Conservation (phyloP, 2,329 filamentous ascomycete species). For the Talaromyces sp. region DNA sequence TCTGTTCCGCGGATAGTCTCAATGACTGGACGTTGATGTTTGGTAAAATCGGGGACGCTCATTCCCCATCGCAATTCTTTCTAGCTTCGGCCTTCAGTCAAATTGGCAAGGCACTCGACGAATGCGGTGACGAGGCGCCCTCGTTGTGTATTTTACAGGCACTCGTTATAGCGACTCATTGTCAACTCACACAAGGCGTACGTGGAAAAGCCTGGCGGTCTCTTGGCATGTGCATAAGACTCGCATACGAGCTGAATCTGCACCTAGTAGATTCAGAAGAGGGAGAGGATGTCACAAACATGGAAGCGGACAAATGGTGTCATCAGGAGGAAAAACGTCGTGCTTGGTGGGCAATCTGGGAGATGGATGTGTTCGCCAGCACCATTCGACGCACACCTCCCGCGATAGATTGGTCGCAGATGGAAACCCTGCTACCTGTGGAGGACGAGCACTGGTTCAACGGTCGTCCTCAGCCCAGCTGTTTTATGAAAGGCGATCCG, state of each 20-base stretch:
- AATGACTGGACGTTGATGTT: too few species aligned
- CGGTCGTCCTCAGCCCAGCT: not conserved
- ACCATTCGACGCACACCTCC: constrained; percentile 39
- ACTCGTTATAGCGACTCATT: constrained; percentile 33
- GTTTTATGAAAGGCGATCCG: constrained; percentile 30
- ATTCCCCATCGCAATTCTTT: not conserved
- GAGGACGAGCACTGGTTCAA: not conserved
- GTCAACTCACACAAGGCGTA: constrained; percentile 36
- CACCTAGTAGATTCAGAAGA: constrained; percentile 26
- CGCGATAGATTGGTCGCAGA: constrained; percentile 36
- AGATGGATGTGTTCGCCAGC: constrained; percentile 43
- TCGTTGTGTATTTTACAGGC: constrained; percentile 29
- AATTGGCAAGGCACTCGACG: not conserved
- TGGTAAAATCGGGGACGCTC: too few species aligned
- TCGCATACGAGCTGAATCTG: constrained; percentile 36
- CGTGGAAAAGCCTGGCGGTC: constrained; percentile 37
- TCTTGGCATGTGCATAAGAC: constrained; percentile 27
- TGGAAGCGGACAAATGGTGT: constrained; percentile 21
- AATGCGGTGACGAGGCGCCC: not conserved
- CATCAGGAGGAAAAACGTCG: constrained; percentile 37
- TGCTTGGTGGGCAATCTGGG: constrained; percentile 43
- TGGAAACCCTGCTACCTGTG: constrained; percentile 35
- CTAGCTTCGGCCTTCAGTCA: not conserved
- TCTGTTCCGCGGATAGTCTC: not conserved
- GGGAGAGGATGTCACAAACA: constrained; percentile 9